phyloP scores from a whole-genome alignment of 2,329 filamentous ascomycete species.

The Zelopaecilomyces penicillatus region DNA sequence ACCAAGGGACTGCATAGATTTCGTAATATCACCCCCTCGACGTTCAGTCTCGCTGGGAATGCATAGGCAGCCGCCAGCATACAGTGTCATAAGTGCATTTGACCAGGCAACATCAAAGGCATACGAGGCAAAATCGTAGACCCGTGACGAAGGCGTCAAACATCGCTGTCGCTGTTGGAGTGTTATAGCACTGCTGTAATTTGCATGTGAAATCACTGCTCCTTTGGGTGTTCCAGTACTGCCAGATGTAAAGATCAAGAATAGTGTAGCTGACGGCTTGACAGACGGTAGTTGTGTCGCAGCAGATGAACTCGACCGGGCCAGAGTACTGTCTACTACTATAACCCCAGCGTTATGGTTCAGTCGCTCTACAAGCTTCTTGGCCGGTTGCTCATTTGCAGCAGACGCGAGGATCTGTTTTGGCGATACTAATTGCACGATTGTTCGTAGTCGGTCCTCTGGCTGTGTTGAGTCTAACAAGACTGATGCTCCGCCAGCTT shows the following conservation, averaged over 20 bases:
- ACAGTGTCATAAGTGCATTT: slow-evolving; percentile 4
- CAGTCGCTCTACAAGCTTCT: not conserved
- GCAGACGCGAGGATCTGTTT: slow-evolving; percentile 7
- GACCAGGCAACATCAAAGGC: slow-evolving; percentile 9
- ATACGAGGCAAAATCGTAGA: slow-evolving; percentile 12
- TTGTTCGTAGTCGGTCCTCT: slow-evolving; percentile 1
- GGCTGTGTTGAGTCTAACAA: slow-evolving; percentile 10
- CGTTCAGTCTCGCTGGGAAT: too few species aligned
- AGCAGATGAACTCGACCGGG: not conserved
- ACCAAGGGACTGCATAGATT: slow-evolving; percentile 1
- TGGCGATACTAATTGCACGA: not conserved
- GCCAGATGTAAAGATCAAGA: slow-evolving; percentile 18
- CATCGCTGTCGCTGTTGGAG: slow-evolving; percentile 7
- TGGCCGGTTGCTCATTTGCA: slow-evolving; percentile 5
- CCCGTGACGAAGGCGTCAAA: slow-evolving; percentile 2
- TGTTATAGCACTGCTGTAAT: slow-evolving; percentile 7
- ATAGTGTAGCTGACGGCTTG: slow-evolving; percentile 6
- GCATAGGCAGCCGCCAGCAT: slow-evolving; percentile 5
- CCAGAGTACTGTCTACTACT: not conserved
- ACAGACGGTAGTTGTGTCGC: not conserved
- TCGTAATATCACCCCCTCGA: too few species aligned
- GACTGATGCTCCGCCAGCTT: slow-evolving; percentile 18
- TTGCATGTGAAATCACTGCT: slow-evolving; percentile 13
- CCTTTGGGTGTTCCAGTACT: slow-evolving; percentile 19
- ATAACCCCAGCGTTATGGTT: not conserved